phyloP scores from a whole-genome alignment of 257 asterid species.

The Solanum etuberosum region DNA sequence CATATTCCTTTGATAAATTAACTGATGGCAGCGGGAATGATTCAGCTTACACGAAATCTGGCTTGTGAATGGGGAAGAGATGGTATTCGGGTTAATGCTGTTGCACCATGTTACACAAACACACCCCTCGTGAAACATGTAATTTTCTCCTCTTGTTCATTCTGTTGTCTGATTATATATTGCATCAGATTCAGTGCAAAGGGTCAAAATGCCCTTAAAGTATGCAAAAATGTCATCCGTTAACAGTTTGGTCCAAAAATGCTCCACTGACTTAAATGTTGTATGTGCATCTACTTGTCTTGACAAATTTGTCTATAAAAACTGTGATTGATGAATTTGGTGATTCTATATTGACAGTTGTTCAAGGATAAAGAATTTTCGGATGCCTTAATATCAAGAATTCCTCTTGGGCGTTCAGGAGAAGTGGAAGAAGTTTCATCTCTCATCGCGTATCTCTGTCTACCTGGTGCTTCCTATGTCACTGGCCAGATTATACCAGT shows the following conservation, averaged over 20 bases:
- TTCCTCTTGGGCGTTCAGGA: conserved; percentile 68
- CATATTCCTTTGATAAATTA: background rate
- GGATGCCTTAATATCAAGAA: conserved; percentile 40
- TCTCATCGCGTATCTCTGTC: conserved; percentile 66
- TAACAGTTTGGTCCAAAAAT: background rate
- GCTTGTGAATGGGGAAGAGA: conserved; percentile 98
- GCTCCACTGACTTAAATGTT: background rate
- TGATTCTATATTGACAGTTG: conserved; percentile 30
- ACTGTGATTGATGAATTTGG: background rate
- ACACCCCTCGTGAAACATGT: conserved; percentile 71
- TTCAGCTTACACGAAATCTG: conserved; percentile 76
- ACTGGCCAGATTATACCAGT: conserved; percentile 77
- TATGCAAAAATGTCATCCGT: background rate
- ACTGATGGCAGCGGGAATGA: conserved; percentile 55
- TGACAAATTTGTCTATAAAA: background rate
- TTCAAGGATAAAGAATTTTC: conserved; percentile 47
- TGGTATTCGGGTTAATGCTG: conserved; percentile 71
- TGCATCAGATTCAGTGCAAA: background rate
- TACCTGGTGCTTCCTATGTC: conserved; percentile 73
- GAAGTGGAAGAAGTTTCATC: conserved; percentile 72
- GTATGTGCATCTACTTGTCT: background rate
- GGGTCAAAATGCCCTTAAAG: too few relatives aligned
- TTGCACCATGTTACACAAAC: conserved; percentile 88
- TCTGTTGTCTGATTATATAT: background rate
- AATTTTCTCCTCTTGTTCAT: conserved; percentile 9